These are phyloP conservation scores for Lentinula boryana DNA, from an alignment of 768 basidiomycete species.

Conservation along the genomic window DNA sequence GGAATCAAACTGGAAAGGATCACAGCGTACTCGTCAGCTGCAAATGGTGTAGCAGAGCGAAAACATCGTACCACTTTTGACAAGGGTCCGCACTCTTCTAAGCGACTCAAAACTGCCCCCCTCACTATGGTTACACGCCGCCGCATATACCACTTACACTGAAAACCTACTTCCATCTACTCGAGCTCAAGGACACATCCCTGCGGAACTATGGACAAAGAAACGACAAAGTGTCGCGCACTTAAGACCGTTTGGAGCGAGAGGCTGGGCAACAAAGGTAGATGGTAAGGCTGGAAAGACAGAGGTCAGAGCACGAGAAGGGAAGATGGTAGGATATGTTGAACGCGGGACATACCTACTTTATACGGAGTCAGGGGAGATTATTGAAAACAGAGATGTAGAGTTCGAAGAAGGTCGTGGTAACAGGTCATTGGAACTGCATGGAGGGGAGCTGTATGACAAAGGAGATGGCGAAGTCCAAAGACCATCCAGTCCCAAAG, in stretches of 20 bases:
- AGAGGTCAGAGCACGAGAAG: too few species aligned
- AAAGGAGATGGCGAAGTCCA: not conserved
- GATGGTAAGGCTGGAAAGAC: not conserved
- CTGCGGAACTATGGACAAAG: not conserved
- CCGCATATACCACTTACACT: too few species aligned
- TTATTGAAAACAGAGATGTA: not conserved
- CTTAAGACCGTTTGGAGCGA: not conserved
- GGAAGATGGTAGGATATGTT: not conserved
- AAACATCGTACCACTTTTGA: not conserved
- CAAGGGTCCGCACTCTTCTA: not conserved
- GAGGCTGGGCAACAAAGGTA: not conserved
- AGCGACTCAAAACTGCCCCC: not conserved
- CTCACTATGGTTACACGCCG: not conserved
- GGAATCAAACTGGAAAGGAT: constrained; percentile 17
- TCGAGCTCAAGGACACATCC: too few species aligned
- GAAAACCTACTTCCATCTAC: too few species aligned
- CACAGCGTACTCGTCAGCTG: constrained; percentile 15
- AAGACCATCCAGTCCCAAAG: too few species aligned
- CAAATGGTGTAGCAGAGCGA: constrained; percentile 2
- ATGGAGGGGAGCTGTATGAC: not conserved
- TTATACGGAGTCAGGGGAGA: not conserved
- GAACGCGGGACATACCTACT: not conserved
- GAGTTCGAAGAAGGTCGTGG: not conserved
- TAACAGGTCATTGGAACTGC: not conserved
- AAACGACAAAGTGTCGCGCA: not conserved